Conservation (phyloP, 1,284 basidiomycete species). For the Heliocybe sulcata region DNA sequence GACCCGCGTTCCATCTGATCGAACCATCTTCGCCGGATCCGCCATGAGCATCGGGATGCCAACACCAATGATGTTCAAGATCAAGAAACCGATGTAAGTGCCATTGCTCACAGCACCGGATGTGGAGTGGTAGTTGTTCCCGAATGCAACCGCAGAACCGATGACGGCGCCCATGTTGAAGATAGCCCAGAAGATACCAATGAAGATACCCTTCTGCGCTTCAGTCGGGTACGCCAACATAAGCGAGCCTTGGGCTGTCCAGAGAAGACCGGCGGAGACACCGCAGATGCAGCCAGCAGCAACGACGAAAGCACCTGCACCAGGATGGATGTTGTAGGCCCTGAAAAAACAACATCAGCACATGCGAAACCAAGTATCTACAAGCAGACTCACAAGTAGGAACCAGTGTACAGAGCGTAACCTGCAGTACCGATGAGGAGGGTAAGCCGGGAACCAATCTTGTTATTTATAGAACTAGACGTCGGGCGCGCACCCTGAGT, state of each 20-base stretch:
- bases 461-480: conserved; percentile 52
- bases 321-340: conserved; percentile 58
- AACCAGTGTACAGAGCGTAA: conserved; percentile 63
- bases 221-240: conserved; percentile 76
- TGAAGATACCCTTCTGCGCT: conserved; percentile 70
- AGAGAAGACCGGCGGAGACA: conserved; percentile 78
- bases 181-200: conserved; percentile 68
- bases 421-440: conserved; percentile 66
- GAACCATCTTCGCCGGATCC: conserved; percentile 58
- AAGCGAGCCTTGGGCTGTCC: conserved; percentile 79
- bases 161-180: conserved; percentile 64
- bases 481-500: too few relatives aligned
- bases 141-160: conserved; percentile 52
- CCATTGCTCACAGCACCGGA: conserved; percentile 7
- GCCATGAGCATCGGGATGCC: conserved; percentile 60
- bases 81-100: conserved; percentile 8
- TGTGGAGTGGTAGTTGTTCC: conserved; percentile 38
- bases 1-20: conserved; percentile 66
- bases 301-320: conserved; percentile 61
- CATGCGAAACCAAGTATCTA: background rate
- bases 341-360: conserved; percentile 31
- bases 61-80: conserved; percentile 62
- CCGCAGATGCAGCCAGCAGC: conserved; percentile 79
- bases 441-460: conserved; percentile 65
- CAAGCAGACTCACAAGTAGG: conserved; percentile 7